These are phyloP conservation scores for Mycothermus thermophilus DNA, from an alignment of 495 filamentous ascomycete species.

Conservation along the genomic window DNA sequence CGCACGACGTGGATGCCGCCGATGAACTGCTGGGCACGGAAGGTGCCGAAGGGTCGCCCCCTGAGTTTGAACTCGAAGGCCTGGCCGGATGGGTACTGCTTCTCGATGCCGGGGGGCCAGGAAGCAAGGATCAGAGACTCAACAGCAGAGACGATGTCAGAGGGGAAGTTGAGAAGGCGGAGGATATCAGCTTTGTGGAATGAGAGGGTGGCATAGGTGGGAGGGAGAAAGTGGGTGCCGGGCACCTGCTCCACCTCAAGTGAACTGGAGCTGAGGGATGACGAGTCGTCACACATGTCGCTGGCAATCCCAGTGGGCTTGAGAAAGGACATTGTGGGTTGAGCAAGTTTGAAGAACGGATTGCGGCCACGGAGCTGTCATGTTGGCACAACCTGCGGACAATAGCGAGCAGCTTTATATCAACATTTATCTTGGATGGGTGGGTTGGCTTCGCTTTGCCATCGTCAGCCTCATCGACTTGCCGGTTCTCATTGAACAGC, in stretches of 20 bases:
- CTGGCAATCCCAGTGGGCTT: not conserved
- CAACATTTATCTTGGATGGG: too few species aligned
- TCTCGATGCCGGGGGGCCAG: constrained; percentile 8
- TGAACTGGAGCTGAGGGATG: not conserved
- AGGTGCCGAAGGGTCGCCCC: constrained; percentile 8
- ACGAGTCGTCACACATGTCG: too few species aligned
- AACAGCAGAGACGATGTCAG: constrained; percentile 12
- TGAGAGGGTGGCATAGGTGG: constrained; percentile 8
- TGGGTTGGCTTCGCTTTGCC: too few species aligned
- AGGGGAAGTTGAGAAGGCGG: constrained; percentile 11
- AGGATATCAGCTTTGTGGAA: constrained; percentile 10
- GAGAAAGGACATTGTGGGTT: not conserved
- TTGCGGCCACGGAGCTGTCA: not conserved
- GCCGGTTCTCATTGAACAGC: too few species aligned
- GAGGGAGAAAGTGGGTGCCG: not conserved
- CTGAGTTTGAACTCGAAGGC: constrained; percentile 9
- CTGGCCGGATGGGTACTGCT: not conserved
- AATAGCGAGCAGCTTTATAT: too few species aligned
- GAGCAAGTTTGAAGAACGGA: not conserved
- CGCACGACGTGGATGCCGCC: constrained; percentile 9
- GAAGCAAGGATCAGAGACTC: constrained; percentile 18
- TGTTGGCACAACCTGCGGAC: not conserved
- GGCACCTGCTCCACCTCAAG: not conserved
- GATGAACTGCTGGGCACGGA: constrained; percentile 3
- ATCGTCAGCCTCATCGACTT: too few species aligned